Evolutionary conservation across 352 stramenopile genomes (phyloP), one percentile per base, ranked within the genome.

Genomic region (Phytophthora brassicae): DNA sequence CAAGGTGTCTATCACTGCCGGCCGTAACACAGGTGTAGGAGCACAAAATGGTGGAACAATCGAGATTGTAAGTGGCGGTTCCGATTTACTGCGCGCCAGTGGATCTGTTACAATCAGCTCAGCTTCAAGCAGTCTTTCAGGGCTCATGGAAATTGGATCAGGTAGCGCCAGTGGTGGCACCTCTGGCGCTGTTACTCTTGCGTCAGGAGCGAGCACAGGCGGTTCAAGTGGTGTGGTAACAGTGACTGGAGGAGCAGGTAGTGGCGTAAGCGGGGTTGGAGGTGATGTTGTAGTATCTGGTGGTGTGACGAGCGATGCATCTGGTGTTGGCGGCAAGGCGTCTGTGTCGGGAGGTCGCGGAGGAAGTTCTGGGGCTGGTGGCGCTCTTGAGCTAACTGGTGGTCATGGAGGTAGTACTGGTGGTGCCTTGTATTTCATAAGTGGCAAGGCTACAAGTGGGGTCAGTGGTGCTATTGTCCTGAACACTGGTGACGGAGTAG

Each of bases 171-270:
- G n/a, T n/a, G n/a, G 28, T 14, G 6, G 72, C 68, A 12, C 31
- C 7, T 38, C 26, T 31, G 26, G 26, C 4, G 4, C 26, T 9
- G 26, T 31, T 4, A 31, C 4, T 9, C 4, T 31, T 31, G 26
- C 26, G 26, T 31, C 26, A 4, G 26, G 26, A 31, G 8, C 26
- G 26, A 31, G 26, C 8, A 9, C 8, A 12, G 31, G 7, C 8
- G 31, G 31, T 38, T 4, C 31, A 16, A 38, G 31, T 12, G 31
- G 31, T 14, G 7, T 4, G 4, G 16, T 38, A 6, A 38, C 61
- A 12, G 65, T 86, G 14, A 48, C 44, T 26, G 72, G 60, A 29
- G 74, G 73, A 33, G 26, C 19, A 9, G 68, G 73, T 24, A 74
- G 23, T n/a, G 63, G 50, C 5, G 64, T 52, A 6, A 44, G 52